Conservation (phyloP, 2,329 filamentous ascomycete genomes). For the Akanthomyces lecanii region DNA sequence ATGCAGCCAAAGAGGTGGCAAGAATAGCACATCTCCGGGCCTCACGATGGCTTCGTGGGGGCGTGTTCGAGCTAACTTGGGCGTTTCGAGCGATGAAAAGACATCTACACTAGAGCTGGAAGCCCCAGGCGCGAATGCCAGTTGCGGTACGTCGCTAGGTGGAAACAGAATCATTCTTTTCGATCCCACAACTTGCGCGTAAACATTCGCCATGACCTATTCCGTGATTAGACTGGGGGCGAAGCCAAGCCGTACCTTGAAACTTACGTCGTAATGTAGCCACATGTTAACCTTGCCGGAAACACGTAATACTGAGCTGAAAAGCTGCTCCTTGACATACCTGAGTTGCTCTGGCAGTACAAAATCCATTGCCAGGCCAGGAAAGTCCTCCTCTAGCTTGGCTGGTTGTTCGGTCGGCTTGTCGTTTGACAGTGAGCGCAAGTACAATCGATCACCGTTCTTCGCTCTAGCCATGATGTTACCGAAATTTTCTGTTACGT, state of each 20-base stretch:
- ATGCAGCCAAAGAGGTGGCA: slow-evolving; percentile 83
- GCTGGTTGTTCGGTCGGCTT: slow-evolving; percentile 67
- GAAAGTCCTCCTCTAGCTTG: slow-evolving; percentile 68
- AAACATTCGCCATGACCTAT: slow-evolving; percentile 80
- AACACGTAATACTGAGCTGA: slow-evolving; percentile 76
- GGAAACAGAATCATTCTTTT: slow-evolving; percentile 76
- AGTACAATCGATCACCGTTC: slow-evolving; percentile 62
- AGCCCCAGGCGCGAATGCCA: slow-evolving; percentile 70
- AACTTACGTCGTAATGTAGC: slow-evolving; percentile 76
- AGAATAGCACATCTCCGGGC: slow-evolving; percentile 73
- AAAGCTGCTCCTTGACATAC: slow-evolving; percentile 56
- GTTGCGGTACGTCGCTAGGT: slow-evolving; percentile 64
- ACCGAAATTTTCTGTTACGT: slow-evolving; percentile 63
- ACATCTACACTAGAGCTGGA: slow-evolving; percentile 77
- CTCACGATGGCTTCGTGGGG: slow-evolving; percentile 63
- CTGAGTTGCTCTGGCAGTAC: slow-evolving; percentile 57
- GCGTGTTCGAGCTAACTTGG: slow-evolving; percentile 45
- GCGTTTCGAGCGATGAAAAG: slow-evolving; percentile 47
- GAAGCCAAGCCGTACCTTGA: not conserved
- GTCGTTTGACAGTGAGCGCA: slow-evolving; percentile 69
- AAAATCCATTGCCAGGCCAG: slow-evolving; percentile 66
- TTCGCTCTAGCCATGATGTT: slow-evolving; percentile 60
- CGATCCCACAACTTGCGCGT: slow-evolving; percentile 71
- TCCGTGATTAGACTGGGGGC: slow-evolving; percentile 15
- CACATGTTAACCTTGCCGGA: slow-evolving; percentile 81